These are phyloP conservation scores for Aspergillus homomorphus DNA, from an alignment of 495 filamentous ascomycete species.

Conservation along the genomic window DNA sequence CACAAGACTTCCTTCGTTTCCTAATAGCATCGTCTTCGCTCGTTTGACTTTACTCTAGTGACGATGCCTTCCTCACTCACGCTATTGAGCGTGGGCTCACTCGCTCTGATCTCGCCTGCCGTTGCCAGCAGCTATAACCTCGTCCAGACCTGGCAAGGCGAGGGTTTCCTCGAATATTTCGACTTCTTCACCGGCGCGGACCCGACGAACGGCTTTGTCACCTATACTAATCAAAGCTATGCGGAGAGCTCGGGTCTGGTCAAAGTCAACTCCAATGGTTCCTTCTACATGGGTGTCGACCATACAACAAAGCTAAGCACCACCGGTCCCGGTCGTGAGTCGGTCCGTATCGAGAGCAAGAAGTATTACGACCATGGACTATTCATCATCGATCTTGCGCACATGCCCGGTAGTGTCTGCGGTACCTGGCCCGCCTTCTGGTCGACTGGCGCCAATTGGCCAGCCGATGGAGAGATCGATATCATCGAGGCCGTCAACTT, in stretches of 20 bases:
- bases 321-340: conserved; percentile 55
- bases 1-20: background rate
- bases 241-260: conserved; percentile 58
- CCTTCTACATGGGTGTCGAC: conserved; percentile 53
- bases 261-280: conserved; percentile 47
- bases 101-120: conserved; percentile 17
- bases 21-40: background rate
- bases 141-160: conserved; percentile 41
- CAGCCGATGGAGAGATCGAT: conserved; percentile 79
- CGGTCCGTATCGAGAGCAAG: conserved; percentile 66
- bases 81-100: conserved; percentile 19
- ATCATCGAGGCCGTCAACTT: conserved; percentile 85
- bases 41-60: background rate
- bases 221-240: conserved; percentile 55
- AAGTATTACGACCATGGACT: conserved; percentile 65
- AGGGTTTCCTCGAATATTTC: conserved; percentile 52
- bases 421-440: conserved; percentile 78
- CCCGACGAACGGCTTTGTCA: conserved; percentile 68
- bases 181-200: conserved; percentile 51
- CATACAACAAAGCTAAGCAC: conserved; percentile 33
- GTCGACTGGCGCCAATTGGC: conserved; percentile 76
- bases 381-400: conserved; percentile 69
- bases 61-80: conserved; percentile 20
- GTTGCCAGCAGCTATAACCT: conserved; percentile 38
- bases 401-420: conserved; percentile 70